phyloP scores from a whole-genome alignment of 495 filamentous ascomycete genomes.

The Podospora comata region DNA sequence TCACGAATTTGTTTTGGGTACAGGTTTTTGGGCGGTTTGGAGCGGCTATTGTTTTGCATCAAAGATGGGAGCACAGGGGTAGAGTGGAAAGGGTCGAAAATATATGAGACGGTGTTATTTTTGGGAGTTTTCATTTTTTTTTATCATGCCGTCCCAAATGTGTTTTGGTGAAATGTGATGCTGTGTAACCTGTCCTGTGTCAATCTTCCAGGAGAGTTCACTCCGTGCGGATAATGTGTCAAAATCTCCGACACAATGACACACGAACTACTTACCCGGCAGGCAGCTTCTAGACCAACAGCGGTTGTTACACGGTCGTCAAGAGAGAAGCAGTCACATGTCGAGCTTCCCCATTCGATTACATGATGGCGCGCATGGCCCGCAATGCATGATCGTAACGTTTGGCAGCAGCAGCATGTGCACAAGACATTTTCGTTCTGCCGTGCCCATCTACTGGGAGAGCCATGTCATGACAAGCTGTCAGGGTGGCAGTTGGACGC shows the following conservation, averaged over 20 bases:
- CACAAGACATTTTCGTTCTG: background rate
- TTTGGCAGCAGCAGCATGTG: background rate
- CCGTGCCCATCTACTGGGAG: background rate
- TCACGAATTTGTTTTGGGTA: background rate
- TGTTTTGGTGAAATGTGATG: background rate
- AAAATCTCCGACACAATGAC: background rate
- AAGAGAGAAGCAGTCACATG: background rate
- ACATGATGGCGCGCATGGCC: background rate
- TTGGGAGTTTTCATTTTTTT: background rate
- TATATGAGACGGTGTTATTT: background rate
- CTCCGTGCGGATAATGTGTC: background rate
- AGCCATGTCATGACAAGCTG: background rate
- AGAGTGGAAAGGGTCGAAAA: background rate
- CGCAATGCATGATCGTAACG: background rate
- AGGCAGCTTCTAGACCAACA: background rate
- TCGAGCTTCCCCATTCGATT: background rate
- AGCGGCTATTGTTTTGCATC: background rate
- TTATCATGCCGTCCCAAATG: background rate
- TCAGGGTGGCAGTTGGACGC: background rate
- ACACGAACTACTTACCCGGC: background rate
- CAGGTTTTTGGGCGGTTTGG: background rate
- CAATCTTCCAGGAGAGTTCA: background rate
- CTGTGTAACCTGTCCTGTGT: background rate
- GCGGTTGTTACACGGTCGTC: background rate
- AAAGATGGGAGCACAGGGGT: background rate